phyloP scores from a whole-genome alignment of 2,329 filamentous ascomycete species.

The Fusarium zealandicum region DNA sequence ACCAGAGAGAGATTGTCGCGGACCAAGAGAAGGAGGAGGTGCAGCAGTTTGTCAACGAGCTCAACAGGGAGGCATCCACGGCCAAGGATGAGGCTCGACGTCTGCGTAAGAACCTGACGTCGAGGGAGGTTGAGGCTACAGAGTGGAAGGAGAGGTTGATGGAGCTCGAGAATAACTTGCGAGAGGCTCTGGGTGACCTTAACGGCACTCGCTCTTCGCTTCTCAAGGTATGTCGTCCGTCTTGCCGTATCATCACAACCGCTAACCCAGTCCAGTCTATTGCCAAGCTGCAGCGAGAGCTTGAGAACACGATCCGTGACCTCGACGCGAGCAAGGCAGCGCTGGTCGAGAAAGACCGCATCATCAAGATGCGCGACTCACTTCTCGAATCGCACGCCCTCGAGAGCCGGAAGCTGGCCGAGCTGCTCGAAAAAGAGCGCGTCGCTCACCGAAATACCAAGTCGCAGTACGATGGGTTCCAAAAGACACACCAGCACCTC shows the following conservation, averaged over 20 bases:
- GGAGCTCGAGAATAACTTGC: constrained; percentile 87
- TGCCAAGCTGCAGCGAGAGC: constrained; percentile 84
- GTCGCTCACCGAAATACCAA: constrained; percentile 85
- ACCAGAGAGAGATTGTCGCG: constrained; percentile 86
- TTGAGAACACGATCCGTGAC: constrained; percentile 83
- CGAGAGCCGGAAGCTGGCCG: constrained; percentile 82
- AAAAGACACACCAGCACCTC: constrained; percentile 86
- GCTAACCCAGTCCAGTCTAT: constrained; percentile 67
- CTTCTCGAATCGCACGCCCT: constrained; percentile 88
- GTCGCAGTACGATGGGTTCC: constrained; percentile 84
- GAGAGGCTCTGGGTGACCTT: constrained; percentile 86
- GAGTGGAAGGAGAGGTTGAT: constrained; percentile 91
- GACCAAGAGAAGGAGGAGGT: constrained; percentile 93
- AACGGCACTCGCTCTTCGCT: constrained; percentile 86
- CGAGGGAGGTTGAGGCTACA: constrained; percentile 85
- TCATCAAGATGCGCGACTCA: constrained; percentile 87
- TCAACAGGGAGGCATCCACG: constrained; percentile 81
- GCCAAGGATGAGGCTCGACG: constrained; percentile 87
- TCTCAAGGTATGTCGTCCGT: constrained; percentile 67
- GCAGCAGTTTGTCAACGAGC: constrained; percentile 89
- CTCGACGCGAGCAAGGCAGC: constrained; percentile 80
- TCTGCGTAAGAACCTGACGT: constrained; percentile 82
- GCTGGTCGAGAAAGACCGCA: constrained; percentile 86
- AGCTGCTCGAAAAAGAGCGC: constrained; percentile 91
- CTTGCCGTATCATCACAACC: neutral